phyloP scores from a whole-genome alignment of 2,329 filamentous ascomycete species.

The Fusarium circinatum region DNA sequence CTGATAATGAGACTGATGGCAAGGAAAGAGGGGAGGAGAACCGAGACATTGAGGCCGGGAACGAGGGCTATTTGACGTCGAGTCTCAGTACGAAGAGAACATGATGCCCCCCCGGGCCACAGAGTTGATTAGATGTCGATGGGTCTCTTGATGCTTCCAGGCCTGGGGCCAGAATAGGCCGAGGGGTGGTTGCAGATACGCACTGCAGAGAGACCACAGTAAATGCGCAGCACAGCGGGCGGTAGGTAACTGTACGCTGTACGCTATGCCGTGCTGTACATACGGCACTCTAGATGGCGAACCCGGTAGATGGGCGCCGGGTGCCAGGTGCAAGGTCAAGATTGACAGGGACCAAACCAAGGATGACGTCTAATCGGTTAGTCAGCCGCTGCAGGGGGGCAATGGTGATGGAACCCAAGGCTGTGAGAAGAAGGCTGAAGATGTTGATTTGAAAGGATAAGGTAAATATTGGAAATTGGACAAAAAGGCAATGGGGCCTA shows the following conservation, averaged over 20 bases:
- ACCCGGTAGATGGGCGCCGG: constrained; percentile 22
- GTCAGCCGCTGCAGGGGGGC: constrained; percentile 38
- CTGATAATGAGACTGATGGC: constrained; percentile 3
- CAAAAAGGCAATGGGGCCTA: constrained; percentile 2
- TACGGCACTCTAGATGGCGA: constrained; percentile 19
- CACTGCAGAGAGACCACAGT: constrained; percentile 1
- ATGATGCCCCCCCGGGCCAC: constrained; percentile 27
- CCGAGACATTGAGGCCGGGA: constrained; percentile 24
- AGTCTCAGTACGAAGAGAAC: constrained; percentile 23
- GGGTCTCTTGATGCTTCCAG: constrained; percentile 26
- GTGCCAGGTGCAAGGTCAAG: constrained; percentile 22
- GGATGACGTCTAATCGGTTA: constrained; percentile 39
- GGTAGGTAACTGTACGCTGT: not conserved
- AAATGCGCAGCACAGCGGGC: constrained; percentile 5
- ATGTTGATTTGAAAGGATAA: constrained; percentile 29
- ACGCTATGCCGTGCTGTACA: constrained; percentile 1
- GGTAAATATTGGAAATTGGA: constrained; percentile 34
- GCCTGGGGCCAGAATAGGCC: constrained; percentile 23
- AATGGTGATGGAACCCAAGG: constrained; percentile 4
- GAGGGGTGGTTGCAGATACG: constrained; percentile 31
- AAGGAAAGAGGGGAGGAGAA: constrained; percentile 3
- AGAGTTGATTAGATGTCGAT: constrained; percentile 26
- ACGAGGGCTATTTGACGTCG: constrained; percentile 32
- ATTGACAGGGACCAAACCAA: constrained; percentile 33
- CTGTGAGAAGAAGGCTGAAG: constrained; percentile 23